These are phyloP conservation scores for Strobilomyces confusus DNA, from an alignment of 768 basidiomycete species.

Conservation along the genomic window DNA sequence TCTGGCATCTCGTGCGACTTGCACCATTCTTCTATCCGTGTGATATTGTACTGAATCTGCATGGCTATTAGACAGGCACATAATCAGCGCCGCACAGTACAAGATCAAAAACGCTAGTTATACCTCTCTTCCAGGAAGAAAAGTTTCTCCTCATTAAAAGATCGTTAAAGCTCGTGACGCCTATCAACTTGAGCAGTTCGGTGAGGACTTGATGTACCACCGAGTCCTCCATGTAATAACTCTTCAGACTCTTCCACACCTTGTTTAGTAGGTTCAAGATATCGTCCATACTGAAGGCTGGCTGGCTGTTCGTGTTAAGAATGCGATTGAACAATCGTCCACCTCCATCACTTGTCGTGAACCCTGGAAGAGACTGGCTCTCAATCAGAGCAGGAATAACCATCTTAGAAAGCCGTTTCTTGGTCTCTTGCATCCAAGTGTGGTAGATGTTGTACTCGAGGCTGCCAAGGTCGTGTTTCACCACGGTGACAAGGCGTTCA, in stretches of 20 bases:
- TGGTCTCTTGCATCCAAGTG: conserved; percentile 98
- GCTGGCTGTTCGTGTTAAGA: conserved; percentile 77
- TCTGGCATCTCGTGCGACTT: conserved; percentile 99
- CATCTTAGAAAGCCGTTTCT: conserved; percentile 95
- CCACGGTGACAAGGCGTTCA: conserved; percentile 93
- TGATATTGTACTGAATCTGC: conserved; percentile 99
- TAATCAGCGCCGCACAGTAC: background rate
- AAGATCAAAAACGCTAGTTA: conserved; percentile 19
- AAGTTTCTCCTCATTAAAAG: conserved; percentile 98
- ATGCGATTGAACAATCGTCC: conserved; percentile 93
- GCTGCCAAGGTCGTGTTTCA: conserved; percentile 97
- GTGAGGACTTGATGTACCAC: conserved; percentile 95
- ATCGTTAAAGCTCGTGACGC: conserved; percentile 97
- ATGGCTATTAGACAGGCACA: conserved; percentile 58
- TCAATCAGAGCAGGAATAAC: conserved; percentile 98
- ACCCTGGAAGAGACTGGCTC: conserved; percentile 95
- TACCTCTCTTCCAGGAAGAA: conserved; percentile 99
- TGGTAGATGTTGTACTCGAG: conserved; percentile 99
- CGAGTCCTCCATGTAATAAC: conserved; percentile 96
- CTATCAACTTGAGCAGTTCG: conserved; percentile 92
- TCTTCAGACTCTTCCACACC: conserved; percentile 97
- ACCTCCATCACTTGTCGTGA: conserved; percentile 92
- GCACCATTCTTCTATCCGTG: conserved; percentile 97
- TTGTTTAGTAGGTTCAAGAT: conserved; percentile 95
- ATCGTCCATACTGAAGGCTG: conserved; percentile 98